A percentile compares a stretch with the other conserved stretches of the same genome.
These are phyloP conservation scores for Penicillium longicatenatum DNA, from an alignment of 495 filamentous ascomycete species.

Conservation along the genomic window DNA sequence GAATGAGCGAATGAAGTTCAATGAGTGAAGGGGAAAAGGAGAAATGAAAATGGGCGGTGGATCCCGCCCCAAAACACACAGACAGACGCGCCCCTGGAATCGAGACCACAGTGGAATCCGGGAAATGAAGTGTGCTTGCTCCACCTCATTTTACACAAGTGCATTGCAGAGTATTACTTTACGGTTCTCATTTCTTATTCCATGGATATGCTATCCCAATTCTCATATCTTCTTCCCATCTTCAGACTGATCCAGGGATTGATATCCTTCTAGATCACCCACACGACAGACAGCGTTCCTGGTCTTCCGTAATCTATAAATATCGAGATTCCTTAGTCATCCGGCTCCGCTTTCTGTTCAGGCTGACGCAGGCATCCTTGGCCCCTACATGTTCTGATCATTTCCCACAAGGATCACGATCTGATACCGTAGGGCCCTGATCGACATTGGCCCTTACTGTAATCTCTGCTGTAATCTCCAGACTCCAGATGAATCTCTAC, in stretches of 20 bases:
- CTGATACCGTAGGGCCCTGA: background rate
- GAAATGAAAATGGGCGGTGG: slow-evolving; percentile 18
- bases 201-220: background rate
- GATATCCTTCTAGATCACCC: too few species aligned
- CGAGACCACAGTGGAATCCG: slow-evolving; percentile 22
- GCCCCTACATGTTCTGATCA: background rate
- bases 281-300: too few species aligned
- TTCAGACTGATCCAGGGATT: too few species aligned
- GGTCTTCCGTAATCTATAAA: background rate
- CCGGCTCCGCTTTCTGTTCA: background rate
- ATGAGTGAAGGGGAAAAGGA: slow-evolving; percentile 21
- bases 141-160: slow-evolving; percentile 2
- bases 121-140: slow-evolving; percentile 15
- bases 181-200: background rate
- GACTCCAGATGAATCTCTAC: background rate
- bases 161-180: too few species aligned
- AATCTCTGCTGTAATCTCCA: background rate
- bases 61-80: slow-evolving; percentile 20
- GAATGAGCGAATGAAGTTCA: slow-evolving; percentile 13
- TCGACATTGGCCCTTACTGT: background rate
- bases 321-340: background rate
- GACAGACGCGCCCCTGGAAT: slow-evolving; percentile 17
- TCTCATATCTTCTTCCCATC: background rate
- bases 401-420: background rate
- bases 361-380: background rate